Conservation (phyloP, 2,329 filamentous ascomycete species). For the Periconia macrospinosa region DNA sequence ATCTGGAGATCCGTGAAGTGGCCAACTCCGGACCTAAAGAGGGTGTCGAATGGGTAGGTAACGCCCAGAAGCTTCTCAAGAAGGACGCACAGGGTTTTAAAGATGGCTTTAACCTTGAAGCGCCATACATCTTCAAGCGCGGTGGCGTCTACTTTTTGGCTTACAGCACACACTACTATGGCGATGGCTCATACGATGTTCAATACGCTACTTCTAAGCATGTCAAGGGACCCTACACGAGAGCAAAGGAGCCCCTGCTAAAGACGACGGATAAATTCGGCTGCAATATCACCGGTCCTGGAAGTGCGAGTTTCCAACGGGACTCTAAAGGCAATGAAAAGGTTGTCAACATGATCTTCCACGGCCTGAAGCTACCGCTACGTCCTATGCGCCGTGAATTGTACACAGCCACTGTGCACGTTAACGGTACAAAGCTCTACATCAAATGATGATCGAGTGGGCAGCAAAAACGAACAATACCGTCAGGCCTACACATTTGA, state of each 20-base stretch:
- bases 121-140: slow-evolving; percentile 5
- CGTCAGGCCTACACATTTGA: no score
- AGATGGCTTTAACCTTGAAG: slow-evolving; percentile 5
- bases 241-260: not conserved
- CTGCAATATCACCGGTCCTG: slow-evolving; percentile 1
- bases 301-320: slow-evolving; percentile 3
- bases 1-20: slow-evolving; percentile 3
- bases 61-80: slow-evolving; percentile 1
- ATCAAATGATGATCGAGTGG: not conserved
- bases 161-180: slow-evolving; percentile 3
- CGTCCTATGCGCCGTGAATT: not conserved
- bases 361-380: not conserved
- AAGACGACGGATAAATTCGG: not conserved
- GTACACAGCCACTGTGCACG: slow-evolving; percentile 4
- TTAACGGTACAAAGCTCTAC: slow-evolving; percentile 1
- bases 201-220: slow-evolving; percentile 5
- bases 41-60: slow-evolving; percentile 3
- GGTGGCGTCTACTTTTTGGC: slow-evolving; percentile 2
- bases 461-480: no score
- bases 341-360: slow-evolving; percentile 1
- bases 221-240: slow-evolving; percentile 2
- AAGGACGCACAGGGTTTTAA: slow-evolving; percentile 2
- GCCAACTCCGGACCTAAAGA: slow-evolving; percentile 2
- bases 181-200: slow-evolving; percentile 2
- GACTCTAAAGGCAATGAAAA: not conserved